These are phyloP conservation scores for Spirogloea muscicola DNA, from an alignment of 139 green algal genomes.

Conservation along the genomic window DNA sequence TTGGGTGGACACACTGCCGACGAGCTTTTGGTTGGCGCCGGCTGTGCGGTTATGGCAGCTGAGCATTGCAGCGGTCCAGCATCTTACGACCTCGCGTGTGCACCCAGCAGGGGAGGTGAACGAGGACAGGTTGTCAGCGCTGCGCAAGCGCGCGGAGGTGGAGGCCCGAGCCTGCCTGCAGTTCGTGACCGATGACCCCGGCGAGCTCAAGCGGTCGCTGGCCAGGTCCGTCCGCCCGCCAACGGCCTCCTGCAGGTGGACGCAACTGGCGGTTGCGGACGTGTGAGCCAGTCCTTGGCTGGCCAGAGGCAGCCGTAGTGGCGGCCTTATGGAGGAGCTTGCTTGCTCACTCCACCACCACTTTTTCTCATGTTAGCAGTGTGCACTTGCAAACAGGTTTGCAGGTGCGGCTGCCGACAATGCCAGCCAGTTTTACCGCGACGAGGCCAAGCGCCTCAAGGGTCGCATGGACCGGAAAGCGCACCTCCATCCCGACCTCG, in stretches of 20 bases:
- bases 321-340: too few species aligned
- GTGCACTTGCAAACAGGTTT: slow-evolving; percentile 22
- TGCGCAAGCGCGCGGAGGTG: slow-evolving; percentile 44
- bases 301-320: too few species aligned
- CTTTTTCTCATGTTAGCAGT: too few species aligned
- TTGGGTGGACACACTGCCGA: too few species aligned
- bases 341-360: too few species aligned
- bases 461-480: slow-evolving; percentile 40
- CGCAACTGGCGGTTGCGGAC: neutral
- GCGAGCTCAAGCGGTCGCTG: slow-evolving; percentile 1
- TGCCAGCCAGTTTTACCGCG: slow-evolving; percentile 53
- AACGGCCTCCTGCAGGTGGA: neutral
- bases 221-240: slow-evolving; percentile 26
- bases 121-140: slow-evolving; percentile 43
- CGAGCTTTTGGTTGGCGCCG: too few species aligned
- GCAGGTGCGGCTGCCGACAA: slow-evolving; percentile 49
- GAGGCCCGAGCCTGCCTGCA: slow-evolving; percentile 4
- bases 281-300: too few species aligned
- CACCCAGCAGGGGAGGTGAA: slow-evolving; percentile 13
- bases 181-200: neutral
- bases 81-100: too few species aligned
- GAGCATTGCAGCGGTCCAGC: too few species aligned
- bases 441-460: slow-evolving; percentile 52
- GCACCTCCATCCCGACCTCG: slow-evolving; percentile 45
- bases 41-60: too few species aligned